Percentiles rank a stretch among this genome's conserved stretches.
phyloP scores from a whole-genome alignment of 108 stramenopile genomes.

The Aureococcus anophagefferens region DNA sequence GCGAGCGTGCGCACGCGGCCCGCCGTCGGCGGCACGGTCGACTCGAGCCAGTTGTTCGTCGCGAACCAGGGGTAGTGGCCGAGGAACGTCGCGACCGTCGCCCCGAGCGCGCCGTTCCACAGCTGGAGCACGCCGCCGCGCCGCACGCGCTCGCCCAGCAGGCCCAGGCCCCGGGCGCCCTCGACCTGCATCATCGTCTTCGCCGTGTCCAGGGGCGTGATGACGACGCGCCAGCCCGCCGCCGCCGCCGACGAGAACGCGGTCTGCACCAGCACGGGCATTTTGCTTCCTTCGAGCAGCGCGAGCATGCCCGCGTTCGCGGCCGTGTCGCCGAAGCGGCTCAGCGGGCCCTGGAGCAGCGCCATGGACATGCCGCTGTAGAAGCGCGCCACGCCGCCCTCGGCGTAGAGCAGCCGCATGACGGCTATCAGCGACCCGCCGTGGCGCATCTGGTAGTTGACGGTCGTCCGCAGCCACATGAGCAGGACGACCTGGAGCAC shows the following conservation, averaged over 20 bases:
- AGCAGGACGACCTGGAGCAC: constrained; percentile 74
- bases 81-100: constrained; percentile 87
- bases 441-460: constrained; percentile 33
- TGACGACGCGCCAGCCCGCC: constrained; percentile 79
- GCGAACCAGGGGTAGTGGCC: constrained; percentile 81
- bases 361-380: constrained; percentile 87
- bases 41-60: not conserved
- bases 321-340: constrained; percentile 94
- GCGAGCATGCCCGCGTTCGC: constrained; percentile 89
- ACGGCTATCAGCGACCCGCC: constrained; percentile 80
- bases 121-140: constrained; percentile 75
- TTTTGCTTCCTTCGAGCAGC: constrained; percentile 47
- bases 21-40: not conserved
- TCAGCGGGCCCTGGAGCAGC: constrained; percentile 78
- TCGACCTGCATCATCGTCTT: constrained; percentile 92
- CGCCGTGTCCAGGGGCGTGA: constrained; percentile 80
- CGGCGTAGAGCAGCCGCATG: constrained; percentile 75
- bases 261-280: constrained; percentile 81
- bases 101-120: constrained; percentile 84
- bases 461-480: constrained; percentile 95
- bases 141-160: constrained; percentile 66
- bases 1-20: constrained; percentile 32
- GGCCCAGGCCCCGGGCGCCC: constrained; percentile 62
- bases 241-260: constrained; percentile 67
- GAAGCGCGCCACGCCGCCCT: constrained; percentile 91